Evolutionary conservation across 2,329 filamentous ascomycete species (phyloP).

Genomic region (Verruconis gallopava): DNA sequence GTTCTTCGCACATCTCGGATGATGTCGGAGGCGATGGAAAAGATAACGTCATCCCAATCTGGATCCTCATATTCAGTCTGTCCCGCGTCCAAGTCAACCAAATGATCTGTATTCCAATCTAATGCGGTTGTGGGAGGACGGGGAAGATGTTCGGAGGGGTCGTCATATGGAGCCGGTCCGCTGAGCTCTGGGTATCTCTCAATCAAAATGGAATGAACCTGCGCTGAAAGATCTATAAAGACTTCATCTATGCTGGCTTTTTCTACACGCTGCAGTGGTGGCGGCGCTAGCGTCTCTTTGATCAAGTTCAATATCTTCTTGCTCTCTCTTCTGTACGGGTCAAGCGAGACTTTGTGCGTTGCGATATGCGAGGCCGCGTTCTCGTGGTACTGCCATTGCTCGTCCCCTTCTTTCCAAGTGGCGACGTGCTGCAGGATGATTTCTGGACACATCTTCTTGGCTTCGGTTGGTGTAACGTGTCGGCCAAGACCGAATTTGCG

Average conservation of each 20-base stretch:
- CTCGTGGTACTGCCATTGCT: constrained; percentile 79
- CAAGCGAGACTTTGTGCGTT: constrained; percentile 85
- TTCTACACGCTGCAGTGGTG: constrained; percentile 60
- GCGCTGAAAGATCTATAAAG: constrained; percentile 79
- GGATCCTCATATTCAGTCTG: constrained; percentile 67
- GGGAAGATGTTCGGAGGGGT: constrained; percentile 58
- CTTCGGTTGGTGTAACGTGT: constrained; percentile 68
- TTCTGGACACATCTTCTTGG: constrained; percentile 72
- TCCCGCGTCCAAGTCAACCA: constrained; percentile 61
- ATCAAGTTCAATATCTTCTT: constrained; percentile 69
- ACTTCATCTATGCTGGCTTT: constrained; percentile 95
- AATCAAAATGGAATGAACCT: constrained; percentile 64
- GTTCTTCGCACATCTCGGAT: constrained; percentile 59
- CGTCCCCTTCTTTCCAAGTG: constrained; percentile 85
- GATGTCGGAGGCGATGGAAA: constrained; percentile 80
- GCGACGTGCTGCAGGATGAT: constrained; percentile 85
- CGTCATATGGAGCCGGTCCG: constrained; percentile 57
- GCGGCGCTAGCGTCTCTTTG: constrained; percentile 54
- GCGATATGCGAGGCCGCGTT: constrained; percentile 68
- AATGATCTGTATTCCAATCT: constrained; percentile 72
- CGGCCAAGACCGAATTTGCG: constrained; percentile 66
- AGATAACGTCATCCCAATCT: constrained; percentile 91
- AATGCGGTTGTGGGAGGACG: constrained; percentile 59
- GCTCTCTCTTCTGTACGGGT: constrained; percentile 79
- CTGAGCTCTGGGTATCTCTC: constrained; percentile 63